These are phyloP conservation scores for Corylus americana DNA, from an alignment of 306 rosid species.

Conservation along the genomic window DNA sequence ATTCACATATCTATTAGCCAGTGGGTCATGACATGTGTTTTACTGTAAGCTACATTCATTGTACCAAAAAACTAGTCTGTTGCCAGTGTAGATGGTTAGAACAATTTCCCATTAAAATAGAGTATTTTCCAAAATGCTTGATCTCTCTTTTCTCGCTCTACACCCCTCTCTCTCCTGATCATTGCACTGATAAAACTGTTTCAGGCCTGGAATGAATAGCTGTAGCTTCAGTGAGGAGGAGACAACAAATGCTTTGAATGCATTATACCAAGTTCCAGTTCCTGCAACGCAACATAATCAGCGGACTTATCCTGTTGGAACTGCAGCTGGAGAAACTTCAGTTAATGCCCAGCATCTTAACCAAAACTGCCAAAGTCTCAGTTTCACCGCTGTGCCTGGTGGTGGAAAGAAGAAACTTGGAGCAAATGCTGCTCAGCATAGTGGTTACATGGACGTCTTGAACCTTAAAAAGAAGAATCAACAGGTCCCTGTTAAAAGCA, in stretches of 20 bases:
- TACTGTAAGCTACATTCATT: neutral
- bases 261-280: slow-evolving; percentile 60
- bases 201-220: slow-evolving; percentile 92
- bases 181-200: slow-evolving; percentile 27
- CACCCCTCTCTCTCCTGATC: slow-evolving; percentile 10
- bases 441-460: slow-evolving; percentile 44
- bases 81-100: neutral
- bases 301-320: slow-evolving; percentile 43
- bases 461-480: slow-evolving; percentile 54
- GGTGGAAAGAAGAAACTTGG: slow-evolving; percentile 58
- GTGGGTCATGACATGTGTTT: neutral
- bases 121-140: neutral
- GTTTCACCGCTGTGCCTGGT: slow-evolving; percentile 38
- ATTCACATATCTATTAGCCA: neutral
- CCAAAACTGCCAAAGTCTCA: slow-evolving; percentile 44
- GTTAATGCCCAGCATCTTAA: slow-evolving; percentile 49
- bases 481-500: slow-evolving; percentile 60
- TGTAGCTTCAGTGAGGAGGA: slow-evolving; percentile 84
- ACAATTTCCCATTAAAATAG: neutral
- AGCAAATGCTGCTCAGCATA: slow-evolving; percentile 45
- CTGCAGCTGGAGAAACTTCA: slow-evolving; percentile 41
- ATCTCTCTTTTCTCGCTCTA: neutral
- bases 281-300: slow-evolving; percentile 56
- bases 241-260: slow-evolving; percentile 68
- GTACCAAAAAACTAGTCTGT: neutral